Evolutionary conservation across 306 rosid genomes (phyloP), one percentile per base, ranked within the genome.

Genomic region (Trifolium pratense): DNA sequence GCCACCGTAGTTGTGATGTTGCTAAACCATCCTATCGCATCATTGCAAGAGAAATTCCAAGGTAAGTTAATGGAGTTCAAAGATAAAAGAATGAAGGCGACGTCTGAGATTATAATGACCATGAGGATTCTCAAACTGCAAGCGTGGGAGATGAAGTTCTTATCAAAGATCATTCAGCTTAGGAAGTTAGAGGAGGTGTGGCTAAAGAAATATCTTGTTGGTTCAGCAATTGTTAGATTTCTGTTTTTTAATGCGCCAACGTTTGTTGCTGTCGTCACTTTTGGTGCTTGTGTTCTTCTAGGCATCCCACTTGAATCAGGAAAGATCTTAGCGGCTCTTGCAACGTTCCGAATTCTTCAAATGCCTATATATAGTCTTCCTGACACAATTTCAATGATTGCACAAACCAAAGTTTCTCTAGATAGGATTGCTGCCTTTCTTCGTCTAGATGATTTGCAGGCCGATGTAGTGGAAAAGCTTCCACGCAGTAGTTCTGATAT

Each of bases 91-190:
- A 93, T 93, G 98, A 90, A 93, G 81, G 84, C 77, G 4, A 93
- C 90, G 0, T 82, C 93, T 1, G 98, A 93, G 87, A 81, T 86
- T 66, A 80, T 93, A 37, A 85, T 82, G 85, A 93, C 85, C 82
- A 89, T 93, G 97, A 85, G 89, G 84, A 89, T 89, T 79, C 92
- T 93, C 25, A 93, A 93, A 80, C 84, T 93, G 20, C 98, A 90
- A 73, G 97, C 87, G 31, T 93, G 97, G 98, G 97, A 93, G 70
- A 93, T 93, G 85, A 93, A 90, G 86, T 93, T 90, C 81, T 78
- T 93, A 18, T 79, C 96, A 1, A 93, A 85, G 80, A 81, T 93
- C 63, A 37, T 75, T 14, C 80, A 79, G 32, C 65, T 89, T 6
- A 82, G 98, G 84, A 78, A 81, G 57, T 66, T n/a, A 5, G 96